These are phyloP conservation scores for Nothopassalora personata DNA, from an alignment of 2,329 filamentous ascomycete genomes.

Conservation along the genomic window DNA sequence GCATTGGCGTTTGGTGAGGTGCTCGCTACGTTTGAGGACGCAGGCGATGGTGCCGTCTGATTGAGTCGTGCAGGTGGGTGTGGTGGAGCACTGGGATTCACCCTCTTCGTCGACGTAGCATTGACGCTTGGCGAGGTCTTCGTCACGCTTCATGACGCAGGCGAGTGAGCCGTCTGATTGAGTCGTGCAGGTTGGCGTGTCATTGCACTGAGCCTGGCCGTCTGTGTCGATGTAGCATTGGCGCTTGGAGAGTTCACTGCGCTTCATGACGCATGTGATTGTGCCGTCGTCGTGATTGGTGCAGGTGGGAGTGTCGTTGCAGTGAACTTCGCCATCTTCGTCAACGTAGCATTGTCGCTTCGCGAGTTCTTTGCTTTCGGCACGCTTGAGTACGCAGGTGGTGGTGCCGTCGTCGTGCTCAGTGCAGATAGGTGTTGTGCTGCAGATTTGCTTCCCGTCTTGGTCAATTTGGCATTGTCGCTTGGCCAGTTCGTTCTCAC, in stretches of 20 bases:
- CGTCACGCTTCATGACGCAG: constrained; percentile 3
- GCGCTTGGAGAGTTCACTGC: constrained; percentile 1
- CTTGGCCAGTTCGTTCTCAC: constrained; percentile 1
- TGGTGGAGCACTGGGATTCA: not conserved
- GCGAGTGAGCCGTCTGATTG: not conserved
- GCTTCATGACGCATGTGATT: not conserved
- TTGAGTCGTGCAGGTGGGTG: not conserved
- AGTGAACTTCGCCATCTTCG: not conserved
- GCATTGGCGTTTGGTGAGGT: not conserved
- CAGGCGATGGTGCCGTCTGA: constrained; percentile 8
- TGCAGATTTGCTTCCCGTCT: constrained; percentile 4
- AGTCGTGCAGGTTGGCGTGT: not conserved
- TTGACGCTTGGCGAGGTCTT: constrained; percentile 5
- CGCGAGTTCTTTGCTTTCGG: not conserved
- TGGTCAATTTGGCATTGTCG: constrained; percentile 10
- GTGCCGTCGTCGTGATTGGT: not conserved
- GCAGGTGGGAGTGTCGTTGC: not conserved
- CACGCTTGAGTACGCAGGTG: constrained; percentile 4
- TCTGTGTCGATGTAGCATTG: constrained; percentile 5
- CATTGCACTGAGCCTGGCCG: not conserved
- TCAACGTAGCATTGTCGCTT: constrained; percentile 1
- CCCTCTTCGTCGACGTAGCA: constrained; percentile 8
- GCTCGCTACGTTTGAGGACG: not conserved
- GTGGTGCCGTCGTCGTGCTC: constrained; percentile 4
- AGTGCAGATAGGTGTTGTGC: not conserved